Evolutionary conservation across 768 basidiomycete genomes (phyloP), one percentile per base, ranked within the genome.

Genomic region (Amyloporia xantha): DNA sequence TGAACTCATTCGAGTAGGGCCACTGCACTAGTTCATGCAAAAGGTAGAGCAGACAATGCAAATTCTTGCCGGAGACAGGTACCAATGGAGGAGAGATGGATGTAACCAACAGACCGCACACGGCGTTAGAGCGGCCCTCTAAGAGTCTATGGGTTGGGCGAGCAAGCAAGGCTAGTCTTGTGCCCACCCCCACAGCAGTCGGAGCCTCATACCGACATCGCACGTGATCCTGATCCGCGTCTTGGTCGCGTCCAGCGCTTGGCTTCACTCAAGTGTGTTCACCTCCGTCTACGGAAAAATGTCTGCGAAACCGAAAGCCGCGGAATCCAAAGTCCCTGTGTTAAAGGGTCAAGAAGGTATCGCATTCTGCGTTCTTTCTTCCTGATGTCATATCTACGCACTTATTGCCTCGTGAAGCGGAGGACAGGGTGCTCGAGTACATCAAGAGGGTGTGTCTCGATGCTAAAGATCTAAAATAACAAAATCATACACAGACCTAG

Each of bases 331-430:
- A 48, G 62, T 59, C 0, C 45, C 58, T 19, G 71, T 79, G 13
- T 71, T 90, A 49, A 90, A 89, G 63, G 87, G 87, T 6, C 78
- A 85, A 60, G 86, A 89, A 64, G 85, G 85, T 78, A 35, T 15
- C 9, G n/a, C 41, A 40, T 23, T 17, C 40, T 13, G 10, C n/a
- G n/a, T n/a, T n/a, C n/a, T n/a, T n/a, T n/a, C n/a, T n/a, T n/a
- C n/a, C 1, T 10, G 2, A 24, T 23, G 10, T 19, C 7, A 36
- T 24, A 37, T 7, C 11, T 9, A 47, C 21, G 27, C 47, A 37
- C 52, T 33, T 20, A 10, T 47, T 19, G 25, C 28, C 23, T 11
- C 17, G 12, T 12, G 39, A 47, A 87, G 87, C 87, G 36, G 87
- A 91, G 64, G 82, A 85, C 57, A 76, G 72, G 51, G 73, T 94